A percentile compares a stretch with the other conserved stretches of the same genome.
Conservation (phyloP, 768 basidiomycete species). For the Mycena indigotica region DNA sequence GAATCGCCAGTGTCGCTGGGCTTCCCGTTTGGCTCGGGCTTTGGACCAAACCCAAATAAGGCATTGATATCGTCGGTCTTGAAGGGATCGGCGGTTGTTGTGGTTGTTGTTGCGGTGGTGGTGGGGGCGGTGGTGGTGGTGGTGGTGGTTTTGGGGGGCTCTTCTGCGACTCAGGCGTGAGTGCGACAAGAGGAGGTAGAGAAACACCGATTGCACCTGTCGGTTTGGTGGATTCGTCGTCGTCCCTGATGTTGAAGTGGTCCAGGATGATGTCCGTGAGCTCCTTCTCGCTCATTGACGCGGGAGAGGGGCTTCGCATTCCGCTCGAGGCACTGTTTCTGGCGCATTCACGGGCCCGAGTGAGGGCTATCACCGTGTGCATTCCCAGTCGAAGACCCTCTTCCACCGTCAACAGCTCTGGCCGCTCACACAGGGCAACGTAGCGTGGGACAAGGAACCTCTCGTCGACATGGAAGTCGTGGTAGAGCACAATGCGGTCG, state of each 20-base stretch:
- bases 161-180: slow-evolving; percentile 21
- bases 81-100: background rate
- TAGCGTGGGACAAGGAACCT: slow-evolving; percentile 58
- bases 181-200: slow-evolving; percentile 19
- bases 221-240: slow-evolving; percentile 19
- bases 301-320: slow-evolving; percentile 19
- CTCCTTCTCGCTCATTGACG: slow-evolving; percentile 18
- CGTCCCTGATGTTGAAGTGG: slow-evolving; percentile 31
- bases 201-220: slow-evolving; percentile 38
- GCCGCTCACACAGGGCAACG: slow-evolving; percentile 51
- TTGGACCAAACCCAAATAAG: background rate
- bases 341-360: slow-evolving; percentile 21
- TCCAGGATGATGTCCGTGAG: slow-evolving; percentile 36
- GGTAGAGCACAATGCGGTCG: slow-evolving; percentile 58
- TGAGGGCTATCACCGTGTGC: slow-evolving; percentile 45
- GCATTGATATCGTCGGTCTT: slow-evolving; percentile 17
- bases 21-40: background rate
- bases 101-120: background rate
- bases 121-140: slow-evolving; percentile 6
- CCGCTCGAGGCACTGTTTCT: slow-evolving; percentile 13
- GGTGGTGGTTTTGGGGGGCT: slow-evolving; percentile 12
- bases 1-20: slow-evolving; percentile 3
- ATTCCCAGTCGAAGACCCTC: slow-evolving; percentile 61
- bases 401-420: slow-evolving; percentile 50
- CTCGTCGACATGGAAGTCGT: slow-evolving; percentile 49